A percentile compares a stretch with the other conserved stretches of the same genome.
These are phyloP conservation scores for Bruguiera sexangula DNA, from an alignment of 345 rosid species.

Conservation along the genomic window DNA sequence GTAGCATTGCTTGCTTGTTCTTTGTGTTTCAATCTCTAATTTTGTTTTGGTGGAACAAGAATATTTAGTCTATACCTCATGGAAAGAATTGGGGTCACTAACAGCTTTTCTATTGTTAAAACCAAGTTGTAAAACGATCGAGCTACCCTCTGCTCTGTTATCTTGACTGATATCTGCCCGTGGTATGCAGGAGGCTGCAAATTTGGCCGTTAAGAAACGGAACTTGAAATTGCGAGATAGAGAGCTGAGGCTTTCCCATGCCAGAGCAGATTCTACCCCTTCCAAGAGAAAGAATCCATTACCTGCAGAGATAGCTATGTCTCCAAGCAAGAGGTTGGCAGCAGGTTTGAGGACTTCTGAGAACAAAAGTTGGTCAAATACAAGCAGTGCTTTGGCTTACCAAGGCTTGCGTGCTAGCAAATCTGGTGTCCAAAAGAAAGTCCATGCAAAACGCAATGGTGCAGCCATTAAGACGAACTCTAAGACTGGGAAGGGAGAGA, in stretches of 20 bases:
- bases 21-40: too few species aligned
- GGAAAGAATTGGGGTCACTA: too few species aligned
- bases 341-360: constrained; percentile 42
- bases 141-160: too few species aligned
- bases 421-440: constrained; percentile 54
- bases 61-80: too few species aligned
- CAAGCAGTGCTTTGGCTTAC: constrained; percentile 46
- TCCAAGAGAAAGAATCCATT: constrained; percentile 59
- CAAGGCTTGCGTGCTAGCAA: constrained; percentile 87
- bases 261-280: constrained; percentile 54
- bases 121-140: too few species aligned
- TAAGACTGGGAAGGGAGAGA: constrained; percentile 30
- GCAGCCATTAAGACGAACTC: constrained; percentile 29
- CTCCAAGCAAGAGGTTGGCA: constrained; percentile 46
- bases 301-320: constrained; percentile 25
- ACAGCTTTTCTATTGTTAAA: too few species aligned
- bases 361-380: constrained; percentile 12
- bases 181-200: constrained; percentile 67
- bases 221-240: constrained; percentile 70
- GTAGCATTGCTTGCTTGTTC: too few species aligned
- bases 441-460: constrained; percentile 30
- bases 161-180: too few species aligned
- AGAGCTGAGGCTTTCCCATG: constrained; percentile 63
- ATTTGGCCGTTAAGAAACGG: constrained; percentile 54
- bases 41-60: too few species aligned